phyloP scores from a whole-genome alignment of 306 rosid species.

The Dicorynia guianensis region DNA sequence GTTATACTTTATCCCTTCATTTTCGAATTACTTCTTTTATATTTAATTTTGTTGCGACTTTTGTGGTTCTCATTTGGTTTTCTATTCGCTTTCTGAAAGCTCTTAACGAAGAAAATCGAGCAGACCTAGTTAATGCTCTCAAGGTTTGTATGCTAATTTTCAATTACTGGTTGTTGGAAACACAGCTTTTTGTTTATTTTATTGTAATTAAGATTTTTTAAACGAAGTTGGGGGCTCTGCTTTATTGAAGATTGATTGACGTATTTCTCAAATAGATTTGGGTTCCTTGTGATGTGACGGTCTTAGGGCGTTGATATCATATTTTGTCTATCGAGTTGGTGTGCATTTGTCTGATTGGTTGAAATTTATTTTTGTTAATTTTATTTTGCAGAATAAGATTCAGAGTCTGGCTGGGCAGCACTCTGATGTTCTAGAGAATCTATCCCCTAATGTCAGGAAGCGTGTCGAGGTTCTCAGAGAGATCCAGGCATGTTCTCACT shows the following conservation, averaged over 20 bases:
- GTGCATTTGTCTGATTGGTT: background rate
- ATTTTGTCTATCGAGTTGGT: background rate
- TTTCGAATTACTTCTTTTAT: too few species aligned
- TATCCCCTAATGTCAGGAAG: conserved; percentile 71
- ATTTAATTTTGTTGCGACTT: background rate
- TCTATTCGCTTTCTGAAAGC: conserved; percentile 39
- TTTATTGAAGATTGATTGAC: background rate
- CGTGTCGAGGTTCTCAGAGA: conserved; percentile 91
- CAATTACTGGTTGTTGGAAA: background rate
- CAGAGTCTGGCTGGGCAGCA: conserved; percentile 90
- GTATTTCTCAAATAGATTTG: background rate
- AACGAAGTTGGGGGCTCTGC: background rate
- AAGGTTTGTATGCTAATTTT: conserved; percentile 56
- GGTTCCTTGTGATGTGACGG: background rate
- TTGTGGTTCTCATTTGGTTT: conserved; percentile 6
- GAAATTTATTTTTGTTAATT: background rate
- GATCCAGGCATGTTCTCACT: conserved; percentile 63
- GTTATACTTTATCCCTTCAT: background rate
- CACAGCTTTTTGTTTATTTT: background rate
- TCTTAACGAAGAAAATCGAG: conserved; percentile 73
- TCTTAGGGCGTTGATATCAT: background rate
- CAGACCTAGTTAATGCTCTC: conserved; percentile 84
- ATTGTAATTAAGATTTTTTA: background rate
- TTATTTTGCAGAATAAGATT: conserved; percentile 68
- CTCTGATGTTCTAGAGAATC: conserved; percentile 68